Base-by-base conservation (phyloP, 768 basidiomycete species). In the Hemileccinum impolitum region DNA sequence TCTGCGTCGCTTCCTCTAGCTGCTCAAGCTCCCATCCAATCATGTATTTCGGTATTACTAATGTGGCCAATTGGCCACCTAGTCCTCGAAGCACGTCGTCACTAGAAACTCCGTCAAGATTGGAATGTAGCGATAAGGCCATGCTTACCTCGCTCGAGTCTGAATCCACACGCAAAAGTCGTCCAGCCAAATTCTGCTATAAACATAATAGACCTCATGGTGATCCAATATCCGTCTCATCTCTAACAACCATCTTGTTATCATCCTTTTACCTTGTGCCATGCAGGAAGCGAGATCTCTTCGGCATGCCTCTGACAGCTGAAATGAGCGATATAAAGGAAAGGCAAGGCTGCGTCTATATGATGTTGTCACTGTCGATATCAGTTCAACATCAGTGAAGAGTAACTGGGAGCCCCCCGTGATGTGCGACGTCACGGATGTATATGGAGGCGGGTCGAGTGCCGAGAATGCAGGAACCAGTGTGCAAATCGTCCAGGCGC, bases 141-240 rank as follows among this genome's bases (percentile, higher is more conserved):
- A 50, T 32, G n/a, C 80, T 52, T 57, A 91, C 90, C 75, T 80
- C n/a, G 85, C 82, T 56, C 73, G 74, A 9, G 77, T 72, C 57
- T 89, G 84, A 31, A 78, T 72, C 90, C 90, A 92, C n/a, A 83
- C 78, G 56, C 85, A 87, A 57, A 88, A 85, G 60, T 92, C 90
- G 54, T 90, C 85, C 38, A 91, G 56, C 90, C 90, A 94, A 30
- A 91, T 78, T 64, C 89, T 90, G 66, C 80, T 84, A 65, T 90
- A 93, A n/a, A 90, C 74, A 64, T 90, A 91, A 67, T 93, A 94
- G 10, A 87, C 84, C 54, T 90, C 89, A 55, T 90, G 88, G 58
- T 80, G 84, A 59, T 90, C 89, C 53, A 94, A 67, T 41, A 90
- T 81, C 35, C 73, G 64, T 67, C 86, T 90, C 72, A 84, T 74